Evolutionary conservation across 2,329 filamentous ascomycete genomes (phyloP).

Genomic region (Hypoxylon sp.): DNA sequence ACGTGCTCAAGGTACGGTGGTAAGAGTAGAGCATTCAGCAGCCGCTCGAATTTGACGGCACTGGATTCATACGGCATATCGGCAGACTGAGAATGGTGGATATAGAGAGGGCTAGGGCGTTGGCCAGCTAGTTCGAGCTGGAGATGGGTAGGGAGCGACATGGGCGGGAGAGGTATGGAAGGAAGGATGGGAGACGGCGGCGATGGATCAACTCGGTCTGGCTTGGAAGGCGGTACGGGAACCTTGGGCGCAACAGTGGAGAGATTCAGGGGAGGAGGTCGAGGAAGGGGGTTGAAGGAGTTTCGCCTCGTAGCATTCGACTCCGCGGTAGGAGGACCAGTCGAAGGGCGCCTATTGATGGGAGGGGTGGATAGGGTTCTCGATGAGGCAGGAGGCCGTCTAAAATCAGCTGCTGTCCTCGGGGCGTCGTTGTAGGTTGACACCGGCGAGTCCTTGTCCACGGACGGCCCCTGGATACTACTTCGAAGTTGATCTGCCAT

Average conservation of each 20-base stretch:
- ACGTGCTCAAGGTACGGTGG: slow-evolving; percentile 87
- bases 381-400: slow-evolving; percentile 56
- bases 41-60: slow-evolving; percentile 89
- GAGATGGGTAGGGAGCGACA: slow-evolving; percentile 76
- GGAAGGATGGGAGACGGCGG: slow-evolving; percentile 66
- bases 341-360: slow-evolving; percentile 58
- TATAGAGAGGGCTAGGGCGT: slow-evolving; percentile 75
- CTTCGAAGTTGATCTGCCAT: slow-evolving; percentile 55
- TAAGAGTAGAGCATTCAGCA: slow-evolving; percentile 89
- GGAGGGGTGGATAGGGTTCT: slow-evolving; percentile 69
- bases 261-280: slow-evolving; percentile 64
- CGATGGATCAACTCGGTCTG: slow-evolving; percentile 51
- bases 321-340: slow-evolving; percentile 52
- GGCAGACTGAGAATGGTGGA: slow-evolving; percentile 69
- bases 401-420: slow-evolving; percentile 51
- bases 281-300: slow-evolving; percentile 63
- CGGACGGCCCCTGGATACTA: slow-evolving; percentile 36
- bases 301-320: slow-evolving; percentile 61
- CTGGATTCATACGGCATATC: slow-evolving; percentile 90
- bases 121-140: slow-evolving; percentile 75
- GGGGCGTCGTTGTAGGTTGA: slow-evolving; percentile 47
- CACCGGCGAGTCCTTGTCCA: slow-evolving; percentile 47
- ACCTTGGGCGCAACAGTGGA: slow-evolving; percentile 46
- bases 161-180: slow-evolving; percentile 73
- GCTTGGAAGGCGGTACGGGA: slow-evolving; percentile 41